phyloP scores from a whole-genome alignment of 2,329 filamentous ascomycete genomes.

The Laburnicola sp. region DNA sequence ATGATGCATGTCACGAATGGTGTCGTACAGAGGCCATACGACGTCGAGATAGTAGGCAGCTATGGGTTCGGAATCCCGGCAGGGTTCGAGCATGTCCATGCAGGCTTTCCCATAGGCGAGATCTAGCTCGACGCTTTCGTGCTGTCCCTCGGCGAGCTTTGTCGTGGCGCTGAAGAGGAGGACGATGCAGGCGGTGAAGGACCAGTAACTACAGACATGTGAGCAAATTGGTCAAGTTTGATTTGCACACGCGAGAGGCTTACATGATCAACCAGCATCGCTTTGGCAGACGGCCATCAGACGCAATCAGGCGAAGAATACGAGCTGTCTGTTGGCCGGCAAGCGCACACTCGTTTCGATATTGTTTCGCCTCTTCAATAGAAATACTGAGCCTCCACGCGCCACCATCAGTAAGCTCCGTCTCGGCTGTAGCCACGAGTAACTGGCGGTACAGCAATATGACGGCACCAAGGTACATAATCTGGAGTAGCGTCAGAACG shows the following conservation, averaged over 20 bases:
- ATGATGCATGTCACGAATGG: conserved; percentile 37
- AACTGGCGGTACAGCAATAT: conserved; percentile 42
- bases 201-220: conserved; percentile 35
- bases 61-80: conserved; percentile 37
- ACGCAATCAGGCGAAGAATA: conserved; percentile 38
- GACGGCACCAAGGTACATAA: conserved; percentile 45
- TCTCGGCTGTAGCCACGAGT: conserved; percentile 38
- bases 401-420: conserved; percentile 32
- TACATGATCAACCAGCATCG: conserved; percentile 46
- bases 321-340: conserved; percentile 43
- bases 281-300: conserved; percentile 40
- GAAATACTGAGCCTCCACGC: conserved; percentile 29
- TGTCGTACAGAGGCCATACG: conserved; percentile 41
- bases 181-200: conserved; percentile 41
- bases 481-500: conserved; percentile 23
- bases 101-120: conserved; percentile 40
- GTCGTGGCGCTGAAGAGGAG: conserved; percentile 41
- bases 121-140: conserved; percentile 37
- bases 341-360: conserved; percentile 37
- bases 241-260: conserved; percentile 5
- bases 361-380: conserved; percentile 30
- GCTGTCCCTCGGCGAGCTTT: conserved; percentile 38
- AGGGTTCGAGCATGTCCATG: conserved; percentile 42
- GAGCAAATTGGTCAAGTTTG: not conserved
- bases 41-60: conserved; percentile 38